A percentile compares a stretch with the other conserved stretches of the same genome.
Conservation (phyloP, 257 asterid species). For the Prunella vulgaris region DNA sequence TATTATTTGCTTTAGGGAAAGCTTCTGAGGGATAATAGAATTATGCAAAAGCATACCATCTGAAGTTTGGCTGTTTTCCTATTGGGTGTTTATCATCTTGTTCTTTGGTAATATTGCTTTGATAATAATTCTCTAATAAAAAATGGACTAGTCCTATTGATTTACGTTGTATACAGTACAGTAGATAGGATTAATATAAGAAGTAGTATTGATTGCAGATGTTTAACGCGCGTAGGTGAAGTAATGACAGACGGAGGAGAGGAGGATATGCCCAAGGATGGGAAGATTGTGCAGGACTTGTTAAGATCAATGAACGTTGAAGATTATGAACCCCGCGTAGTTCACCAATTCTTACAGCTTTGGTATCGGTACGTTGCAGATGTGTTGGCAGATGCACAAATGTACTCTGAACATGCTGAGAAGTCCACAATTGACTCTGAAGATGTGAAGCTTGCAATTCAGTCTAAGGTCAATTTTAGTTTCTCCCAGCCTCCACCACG, state of each 20-base stretch:
- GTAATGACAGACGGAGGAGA: slow-evolving; percentile 74
- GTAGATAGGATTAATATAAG: background rate
- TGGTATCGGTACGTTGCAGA: slow-evolving; percentile 79
- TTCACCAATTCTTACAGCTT: slow-evolving; percentile 71
- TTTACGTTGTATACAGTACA: too few relatives aligned
- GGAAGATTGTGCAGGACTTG: slow-evolving; percentile 70
- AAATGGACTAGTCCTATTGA: background rate
- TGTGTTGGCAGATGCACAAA: slow-evolving; percentile 72
- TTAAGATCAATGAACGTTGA: slow-evolving; percentile 79
- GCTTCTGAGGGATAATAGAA: background rate
- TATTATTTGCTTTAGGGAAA: background rate
- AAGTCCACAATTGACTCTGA: slow-evolving; percentile 70
- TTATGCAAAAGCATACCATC: background rate
- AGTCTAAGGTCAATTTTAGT: slow-evolving; percentile 79
- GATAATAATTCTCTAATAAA: background rate
- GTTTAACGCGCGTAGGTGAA: background rate
- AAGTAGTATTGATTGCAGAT: background rate
- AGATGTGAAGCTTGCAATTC: slow-evolving; percentile 81
- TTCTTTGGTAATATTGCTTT: background rate
- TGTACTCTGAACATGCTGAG: slow-evolving; percentile 82
- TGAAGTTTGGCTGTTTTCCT: background rate
- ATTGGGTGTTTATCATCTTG: background rate
- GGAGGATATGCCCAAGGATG: slow-evolving; percentile 82
- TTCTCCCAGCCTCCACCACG: slow-evolving; percentile 96
- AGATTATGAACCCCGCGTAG: slow-evolving; percentile 79